A percentile compares a stretch with the other conserved stretches of the same genome.
Conservation (phyloP, 495 filamentous ascomycete species). For the Darksidea phi region DNA sequence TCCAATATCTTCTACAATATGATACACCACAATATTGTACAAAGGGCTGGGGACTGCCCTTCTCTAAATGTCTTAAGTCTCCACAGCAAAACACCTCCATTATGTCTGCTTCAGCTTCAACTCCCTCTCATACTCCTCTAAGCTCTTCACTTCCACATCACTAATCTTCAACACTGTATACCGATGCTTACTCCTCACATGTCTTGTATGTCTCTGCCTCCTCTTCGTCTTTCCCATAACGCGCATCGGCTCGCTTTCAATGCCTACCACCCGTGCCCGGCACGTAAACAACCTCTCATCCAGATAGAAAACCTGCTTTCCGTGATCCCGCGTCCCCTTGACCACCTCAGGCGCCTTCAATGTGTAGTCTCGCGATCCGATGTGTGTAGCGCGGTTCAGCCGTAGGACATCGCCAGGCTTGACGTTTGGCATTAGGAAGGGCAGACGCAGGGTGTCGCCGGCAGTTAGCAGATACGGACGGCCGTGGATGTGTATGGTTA, state of each 20-base stretch:
- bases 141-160: conserved; percentile 68
- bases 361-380: conserved; percentile 90
- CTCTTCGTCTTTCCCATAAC: conserved; percentile 91
- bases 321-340: conserved; percentile 49
- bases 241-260: conserved; percentile 83
- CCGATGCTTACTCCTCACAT: conserved; percentile 77
- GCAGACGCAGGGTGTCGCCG: conserved; percentile 84
- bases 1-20: too few species aligned
- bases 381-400: conserved; percentile 71
- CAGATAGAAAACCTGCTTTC: conserved; percentile 51
- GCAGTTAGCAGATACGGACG: conserved; percentile 84
- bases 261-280: conserved; percentile 78
- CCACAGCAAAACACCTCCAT: not conserved
- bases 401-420: conserved; percentile 79
- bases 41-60: too few species aligned
- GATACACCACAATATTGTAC: too few species aligned
- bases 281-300: conserved; percentile 82
- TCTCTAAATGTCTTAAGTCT: too few species aligned
- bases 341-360: conserved; percentile 57
- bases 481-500: conserved; percentile 81
- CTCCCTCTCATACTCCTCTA: conserved; percentile 55
- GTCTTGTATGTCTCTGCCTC: conserved; percentile 71
- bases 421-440: conserved; percentile 88
- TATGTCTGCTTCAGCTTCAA: not conserved
- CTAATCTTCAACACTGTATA: conserved; percentile 83